Evolutionary conservation across 2,329 filamentous ascomycete species (phyloP).

Genomic region (Penicillium sp.): DNA sequence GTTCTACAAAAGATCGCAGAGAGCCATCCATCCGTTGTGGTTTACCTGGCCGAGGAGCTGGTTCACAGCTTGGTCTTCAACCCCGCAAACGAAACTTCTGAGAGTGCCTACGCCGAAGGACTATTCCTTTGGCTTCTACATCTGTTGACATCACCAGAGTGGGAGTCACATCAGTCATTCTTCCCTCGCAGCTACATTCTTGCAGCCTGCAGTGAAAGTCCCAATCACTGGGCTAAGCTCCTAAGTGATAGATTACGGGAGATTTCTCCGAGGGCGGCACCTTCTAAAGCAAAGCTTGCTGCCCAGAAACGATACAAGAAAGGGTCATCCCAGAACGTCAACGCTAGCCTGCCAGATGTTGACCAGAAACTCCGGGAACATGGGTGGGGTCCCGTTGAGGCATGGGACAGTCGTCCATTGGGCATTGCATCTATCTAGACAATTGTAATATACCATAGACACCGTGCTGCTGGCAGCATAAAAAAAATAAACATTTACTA

Average conservation of each 20-base stretch:
- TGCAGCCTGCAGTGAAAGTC: slow-evolving; percentile 31
- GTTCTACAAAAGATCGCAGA: slow-evolving; percentile 38
- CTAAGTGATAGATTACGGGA: slow-evolving; percentile 20
- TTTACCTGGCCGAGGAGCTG: slow-evolving; percentile 40
- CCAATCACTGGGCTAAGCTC: slow-evolving; percentile 33
- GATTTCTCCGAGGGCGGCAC: not conserved
- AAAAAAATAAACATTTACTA: not conserved
- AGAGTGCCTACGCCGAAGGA: slow-evolving; percentile 41
- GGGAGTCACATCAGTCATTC: slow-evolving; percentile 30
- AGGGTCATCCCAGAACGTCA: slow-evolving; percentile 1
- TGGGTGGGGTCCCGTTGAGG: slow-evolving; percentile 31
- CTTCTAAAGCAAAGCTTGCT: not conserved
- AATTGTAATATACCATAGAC: slow-evolving; percentile 1
- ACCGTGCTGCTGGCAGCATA: slow-evolving; percentile 22
- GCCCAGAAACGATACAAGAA: slow-evolving; percentile 1
- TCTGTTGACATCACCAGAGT: slow-evolving; percentile 42
- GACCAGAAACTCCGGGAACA: slow-evolving; percentile 22
- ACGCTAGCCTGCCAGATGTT: slow-evolving; percentile 9
- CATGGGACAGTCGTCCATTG: slow-evolving; percentile 35
- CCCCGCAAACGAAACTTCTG: slow-evolving; percentile 15
- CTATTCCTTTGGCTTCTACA: slow-evolving; percentile 51
- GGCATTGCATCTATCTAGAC: slow-evolving; percentile 28
- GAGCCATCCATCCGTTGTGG: slow-evolving; percentile 35
- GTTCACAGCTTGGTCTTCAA: slow-evolving; percentile 34
- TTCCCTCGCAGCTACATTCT: slow-evolving; percentile 35